Conservation (phyloP, 257 asterid genomes). For the Coffea canephora region DNA sequence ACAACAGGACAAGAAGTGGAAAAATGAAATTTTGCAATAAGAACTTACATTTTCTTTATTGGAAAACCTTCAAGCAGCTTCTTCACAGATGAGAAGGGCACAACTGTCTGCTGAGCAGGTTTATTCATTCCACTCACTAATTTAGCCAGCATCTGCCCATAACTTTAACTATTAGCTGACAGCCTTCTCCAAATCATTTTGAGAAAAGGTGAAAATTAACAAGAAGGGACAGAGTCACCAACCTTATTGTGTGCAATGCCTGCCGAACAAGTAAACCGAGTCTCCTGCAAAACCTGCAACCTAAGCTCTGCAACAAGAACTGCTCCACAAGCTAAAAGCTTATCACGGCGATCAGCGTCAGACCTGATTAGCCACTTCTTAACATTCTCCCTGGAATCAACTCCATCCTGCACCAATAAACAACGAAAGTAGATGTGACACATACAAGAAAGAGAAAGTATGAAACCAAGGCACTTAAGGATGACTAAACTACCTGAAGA, state of each 20-base stretch:
- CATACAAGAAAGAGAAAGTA: neutral
- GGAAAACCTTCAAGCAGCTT: conserved; percentile 73
- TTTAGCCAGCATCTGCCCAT: conserved; percentile 90
- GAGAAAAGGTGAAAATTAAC: neutral
- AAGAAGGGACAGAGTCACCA: conserved; percentile 12
- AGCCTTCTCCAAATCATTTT: neutral
- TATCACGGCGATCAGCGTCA: conserved; percentile 61
- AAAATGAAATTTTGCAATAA: neutral
- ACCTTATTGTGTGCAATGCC: conserved; percentile 98
- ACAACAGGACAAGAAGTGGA: neutral
- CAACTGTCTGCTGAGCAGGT: conserved; percentile 97
- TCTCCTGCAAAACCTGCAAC: conserved; percentile 71
- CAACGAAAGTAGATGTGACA: conserved; percentile 1
- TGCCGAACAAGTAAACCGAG: conserved; percentile 91
- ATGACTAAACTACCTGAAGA: neutral
- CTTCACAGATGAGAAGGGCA: conserved; percentile 67
- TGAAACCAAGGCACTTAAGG: neutral
- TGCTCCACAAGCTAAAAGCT: conserved; percentile 89
- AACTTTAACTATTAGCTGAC: conserved; percentile 20
- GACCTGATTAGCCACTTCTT: conserved; percentile 57
- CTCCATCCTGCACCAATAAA: conserved; percentile 47
- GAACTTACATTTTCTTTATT: conserved; percentile 74
- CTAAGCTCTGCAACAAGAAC: conserved; percentile 76
- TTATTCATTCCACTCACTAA: conserved; percentile 95
- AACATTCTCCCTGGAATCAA: conserved; percentile 39